Evolutionary conservation across 78 protist species (phyloP).

Genomic region (Chrysochromulina parva): DNA sequence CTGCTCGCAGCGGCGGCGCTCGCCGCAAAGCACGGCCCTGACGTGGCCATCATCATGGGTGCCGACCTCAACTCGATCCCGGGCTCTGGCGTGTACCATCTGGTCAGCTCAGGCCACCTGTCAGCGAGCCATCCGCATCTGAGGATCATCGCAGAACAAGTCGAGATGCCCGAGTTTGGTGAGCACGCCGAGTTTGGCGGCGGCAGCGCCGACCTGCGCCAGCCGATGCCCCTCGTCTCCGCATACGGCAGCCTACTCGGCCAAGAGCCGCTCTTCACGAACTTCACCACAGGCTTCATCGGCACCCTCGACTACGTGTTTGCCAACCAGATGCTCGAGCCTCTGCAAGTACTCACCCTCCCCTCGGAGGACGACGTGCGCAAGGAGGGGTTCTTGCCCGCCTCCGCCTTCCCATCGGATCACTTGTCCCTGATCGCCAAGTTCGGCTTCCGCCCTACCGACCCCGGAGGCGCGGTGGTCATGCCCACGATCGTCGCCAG

Average conservation of each 20-base stretch:
- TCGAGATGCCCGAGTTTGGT: background rate
- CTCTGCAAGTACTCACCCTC: background rate
- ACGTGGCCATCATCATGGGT: background rate
- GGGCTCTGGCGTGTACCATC: background rate
- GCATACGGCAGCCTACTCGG: background rate
- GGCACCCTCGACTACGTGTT: slow-evolving; percentile 19
- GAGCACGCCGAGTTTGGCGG: background rate
- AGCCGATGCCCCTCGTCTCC: background rate
- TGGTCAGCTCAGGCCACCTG: background rate
- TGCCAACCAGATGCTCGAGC: background rate
- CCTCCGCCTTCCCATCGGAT: background rate
- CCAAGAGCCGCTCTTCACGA: slow-evolving; percentile 2
- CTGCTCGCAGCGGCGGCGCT: background rate
- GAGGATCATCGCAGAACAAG: background rate
- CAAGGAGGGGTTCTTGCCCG: background rate
- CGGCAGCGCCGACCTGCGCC: background rate
- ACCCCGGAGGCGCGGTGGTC: too few species aligned
- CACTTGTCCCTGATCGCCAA: background rate
- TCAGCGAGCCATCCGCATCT: background rate
- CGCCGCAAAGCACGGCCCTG: background rate
- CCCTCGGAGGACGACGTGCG: background rate
- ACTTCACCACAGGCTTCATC: background rate
- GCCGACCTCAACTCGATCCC: slow-evolving; percentile 28
- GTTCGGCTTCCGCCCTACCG: background rate
- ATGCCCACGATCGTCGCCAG: too few species aligned